Base-by-base conservation (phyloP, 805 yeast species). In the Myxozyma neglecta region DNA sequence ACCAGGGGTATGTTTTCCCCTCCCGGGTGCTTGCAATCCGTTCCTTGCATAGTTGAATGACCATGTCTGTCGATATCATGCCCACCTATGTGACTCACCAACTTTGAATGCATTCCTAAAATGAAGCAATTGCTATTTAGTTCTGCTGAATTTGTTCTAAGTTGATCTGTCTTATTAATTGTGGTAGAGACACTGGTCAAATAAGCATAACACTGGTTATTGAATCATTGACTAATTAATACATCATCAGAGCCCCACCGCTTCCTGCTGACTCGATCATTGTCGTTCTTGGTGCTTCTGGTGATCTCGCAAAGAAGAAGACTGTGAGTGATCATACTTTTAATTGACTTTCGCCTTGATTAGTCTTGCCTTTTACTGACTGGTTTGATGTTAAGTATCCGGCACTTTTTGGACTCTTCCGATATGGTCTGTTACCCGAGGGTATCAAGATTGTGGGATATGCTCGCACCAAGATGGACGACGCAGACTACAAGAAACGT, bases 241-340 rank as follows among this genome's bases (percentile, higher is more conserved):
- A 13, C 13, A 18, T 24, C 20, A 14, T 13, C 29, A 61, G 66
- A 18, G 59, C 59, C 20, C 52, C 48, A 18, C 61, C 66, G 11
- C 42, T 64, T 36, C 67, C 67, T 36, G 83, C 87, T 66, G 78
- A 88, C 76, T 85, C 89, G 8, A 80, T 84, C 47, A 81, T 92
- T 70, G 89, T 87, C 34, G 96, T 92, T 36, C 88, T 91, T 70
- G 97, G 97, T 56, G 97, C 97, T 48, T 89, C 96, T 24, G 97
- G 97, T 56, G 97, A 92, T 75, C 80, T 92, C 67, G 97, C 97
- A 59, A 90, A 90, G 79, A 92, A 92, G 85, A 92, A 92, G 79
- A 92, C 97, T 1, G 90, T 89, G 56, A 47, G 75, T 66, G 42
- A 10, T 16, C 32, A 9, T 35, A 24, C 7, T 6, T 14, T 13